Base-by-base conservation (phyloP, 129 eudicot species). In the Centella asiatica region DNA sequence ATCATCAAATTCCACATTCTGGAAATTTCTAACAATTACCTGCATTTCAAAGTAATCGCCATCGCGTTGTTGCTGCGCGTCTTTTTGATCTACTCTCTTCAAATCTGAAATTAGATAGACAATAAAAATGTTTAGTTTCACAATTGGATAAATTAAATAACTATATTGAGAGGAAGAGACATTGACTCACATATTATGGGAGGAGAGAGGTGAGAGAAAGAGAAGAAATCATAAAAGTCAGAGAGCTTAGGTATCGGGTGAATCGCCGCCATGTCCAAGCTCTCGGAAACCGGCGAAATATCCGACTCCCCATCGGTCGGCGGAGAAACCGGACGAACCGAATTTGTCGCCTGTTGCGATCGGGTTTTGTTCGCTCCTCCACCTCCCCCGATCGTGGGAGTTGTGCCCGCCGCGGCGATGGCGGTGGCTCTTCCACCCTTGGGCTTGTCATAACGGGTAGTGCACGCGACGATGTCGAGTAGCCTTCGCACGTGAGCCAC, bases 221-320 rank as follows among this genome's bases (percentile, higher is more conserved):
- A 76, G 89, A 93, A 93, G 74, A 93, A 93, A 12, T 93, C 99
- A 57, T 87, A 85, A 59, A 93, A 93, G 52, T 93, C 93, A 28
- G 99, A 82, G 20, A 93, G 89, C 71, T 88, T 93, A 29, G 99
- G 99, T 66, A 86, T 78, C 57, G 96, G 96, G 26, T 93, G 96
- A 74, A 93, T 85, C 36, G 95, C 93, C 58, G 83, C 96, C 99
- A 93, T 93, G 52, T 87, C 96, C 40, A 85, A 75, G 42, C 78
- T 77, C 29, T 74, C 84, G 31, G 86, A 63, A 23, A 74, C 72
- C 76, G 85, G 76, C 84, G 93, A 68, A 47, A 63, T 40, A 73
- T 72, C 66, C 26, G 76, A 45, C 42, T 75, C 72, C 71, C 77
- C 83, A 64, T 84, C 76, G 36, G 80, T 31, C 60, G 81, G 49